phyloP scores from a whole-genome alignment of 169 alveolate genomes.

The Babesia sp. region DNA sequence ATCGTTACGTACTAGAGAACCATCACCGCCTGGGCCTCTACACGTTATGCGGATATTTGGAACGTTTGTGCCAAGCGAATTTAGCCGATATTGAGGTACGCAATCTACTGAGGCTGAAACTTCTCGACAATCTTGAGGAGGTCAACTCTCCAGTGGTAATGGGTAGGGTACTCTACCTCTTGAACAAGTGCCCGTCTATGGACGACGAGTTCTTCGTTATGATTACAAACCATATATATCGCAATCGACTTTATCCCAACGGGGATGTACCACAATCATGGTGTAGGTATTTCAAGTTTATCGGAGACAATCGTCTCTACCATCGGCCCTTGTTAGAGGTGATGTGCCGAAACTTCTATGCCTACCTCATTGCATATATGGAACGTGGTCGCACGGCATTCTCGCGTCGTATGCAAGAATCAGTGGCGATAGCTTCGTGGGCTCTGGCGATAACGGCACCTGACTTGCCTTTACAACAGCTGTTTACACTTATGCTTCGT shows the following conservation, averaged over 20 bases:
- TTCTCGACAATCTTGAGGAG: constrained; percentile 15
- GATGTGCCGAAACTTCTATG: constrained; percentile 4
- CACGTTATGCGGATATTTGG: constrained; percentile 22
- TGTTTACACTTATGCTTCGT: constrained; percentile 8
- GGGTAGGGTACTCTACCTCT: constrained; percentile 42
- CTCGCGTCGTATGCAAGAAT: constrained; percentile 32
- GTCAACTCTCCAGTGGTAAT: constrained; percentile 10
- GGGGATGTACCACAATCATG: constrained; percentile 39
- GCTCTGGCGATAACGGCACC: constrained; percentile 44
- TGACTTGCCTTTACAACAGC: neutral
- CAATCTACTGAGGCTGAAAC: constrained; percentile 8
- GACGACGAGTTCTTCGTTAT: constrained; percentile 45
- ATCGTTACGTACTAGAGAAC: constrained; percentile 47
- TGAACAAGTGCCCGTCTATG: constrained; percentile 29
- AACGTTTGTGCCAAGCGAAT: constrained; percentile 25
- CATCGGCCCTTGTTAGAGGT: constrained; percentile 44
- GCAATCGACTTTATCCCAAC: constrained; percentile 34
- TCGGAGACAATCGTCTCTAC: constrained; percentile 51
- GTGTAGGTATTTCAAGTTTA: constrained; percentile 57
- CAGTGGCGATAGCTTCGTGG: constrained; percentile 56
- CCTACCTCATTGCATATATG: constrained; percentile 10
- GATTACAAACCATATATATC: constrained; percentile 41
- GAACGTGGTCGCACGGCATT: neutral
- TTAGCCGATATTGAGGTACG: constrained; percentile 23
- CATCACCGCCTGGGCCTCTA: constrained; percentile 15